Base-by-base conservation (phyloP, 2,329 filamentous ascomycete species). In the Fusarium stilboides region DNA sequence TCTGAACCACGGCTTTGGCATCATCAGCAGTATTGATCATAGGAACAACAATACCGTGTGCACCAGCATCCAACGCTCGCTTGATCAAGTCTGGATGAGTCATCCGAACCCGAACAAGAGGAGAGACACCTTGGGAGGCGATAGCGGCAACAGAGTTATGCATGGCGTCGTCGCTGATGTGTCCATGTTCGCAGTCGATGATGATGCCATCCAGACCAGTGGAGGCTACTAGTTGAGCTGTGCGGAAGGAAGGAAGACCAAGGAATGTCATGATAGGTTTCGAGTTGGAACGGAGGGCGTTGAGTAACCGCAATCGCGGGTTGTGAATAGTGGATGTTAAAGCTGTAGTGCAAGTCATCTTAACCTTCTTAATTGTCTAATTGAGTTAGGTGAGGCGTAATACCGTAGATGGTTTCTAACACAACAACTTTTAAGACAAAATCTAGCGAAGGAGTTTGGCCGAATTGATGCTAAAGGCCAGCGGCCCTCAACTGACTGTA, bases 171-270 rank as follows among this genome's bases (percentile, higher is more conserved):
- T 61, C 57, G 13, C 57, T 46, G 33, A 61, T 57, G 13, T 61
- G 52, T 8, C 57, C 57, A 14, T 61, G 57, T n/a, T 61, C 80
- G 75, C 75, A 7, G 31, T 51, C 10, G 72, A 76, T 1, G n/a
- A 50, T 50, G 7, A 50, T 36, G 8, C 46, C 46, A 7, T 50
- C 46, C 3, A 50, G 33, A 2, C 46, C 46, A 9, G 46, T 50
- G 4, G 33, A 50, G 8, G 46, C 46, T 37, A 50, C 33, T 8
- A 50, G 22, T 12, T 50, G 46, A 14, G 46, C 46, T 24, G 20
- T 50, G 6, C 46, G 46, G 26, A 36, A n/a, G 20, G 46, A 50
- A 13, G 46, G 46, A 8, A 50, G 33, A 37, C 46, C 46, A n/a
- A 39, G 19, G 6, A 50, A 50, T 14, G 46, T 50, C 20, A 50